Evolutionary conservation across 108 stramenopile species (phyloP).

Genomic region (Cylindrotheca closterium): DNA sequence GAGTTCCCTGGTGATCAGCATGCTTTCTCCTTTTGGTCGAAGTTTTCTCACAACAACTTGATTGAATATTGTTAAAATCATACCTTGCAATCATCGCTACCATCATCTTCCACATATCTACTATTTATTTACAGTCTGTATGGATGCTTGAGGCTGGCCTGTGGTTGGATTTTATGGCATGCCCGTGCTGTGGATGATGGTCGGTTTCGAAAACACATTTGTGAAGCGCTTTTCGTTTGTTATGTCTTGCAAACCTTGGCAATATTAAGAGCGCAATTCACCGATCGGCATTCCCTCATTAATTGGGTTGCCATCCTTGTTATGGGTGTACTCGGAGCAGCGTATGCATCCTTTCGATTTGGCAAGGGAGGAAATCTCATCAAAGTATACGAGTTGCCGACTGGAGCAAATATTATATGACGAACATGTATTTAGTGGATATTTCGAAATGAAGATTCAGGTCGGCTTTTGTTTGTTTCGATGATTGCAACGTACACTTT

Average conservation of each 20-base stretch:
- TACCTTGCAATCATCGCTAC: not conserved
- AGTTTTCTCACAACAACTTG: not conserved
- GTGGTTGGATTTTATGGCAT: conserved; percentile 84
- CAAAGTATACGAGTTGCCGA: conserved; percentile 82
- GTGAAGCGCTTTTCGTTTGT: conserved; percentile 76
- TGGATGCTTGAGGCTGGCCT: conserved; percentile 76
- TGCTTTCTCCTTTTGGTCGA: conserved; percentile 3
- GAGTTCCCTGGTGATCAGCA: conserved; percentile 3
- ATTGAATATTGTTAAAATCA: not conserved
- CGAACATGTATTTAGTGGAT: not conserved
- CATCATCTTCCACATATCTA: not conserved
- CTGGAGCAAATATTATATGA: conserved; percentile 38
- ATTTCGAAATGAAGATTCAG: no score
- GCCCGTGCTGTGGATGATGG: conserved; percentile 80
- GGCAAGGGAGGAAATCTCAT: conserved; percentile 78
- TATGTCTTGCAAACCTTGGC: conserved; percentile 76
- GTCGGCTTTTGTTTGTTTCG: no score
- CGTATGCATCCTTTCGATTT: conserved; percentile 78
- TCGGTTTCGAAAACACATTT: conserved; percentile 73
- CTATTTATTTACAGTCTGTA: conserved; percentile 48
- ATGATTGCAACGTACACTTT: no score
- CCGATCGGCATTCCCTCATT: conserved; percentile 48
- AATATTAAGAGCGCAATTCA: conserved; percentile 81
- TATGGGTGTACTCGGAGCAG: conserved; percentile 48
- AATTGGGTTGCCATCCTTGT: conserved; percentile 81